phyloP scores from a whole-genome alignment of 352 stramenopile species.

The Phytopythium kandeliae region DNA sequence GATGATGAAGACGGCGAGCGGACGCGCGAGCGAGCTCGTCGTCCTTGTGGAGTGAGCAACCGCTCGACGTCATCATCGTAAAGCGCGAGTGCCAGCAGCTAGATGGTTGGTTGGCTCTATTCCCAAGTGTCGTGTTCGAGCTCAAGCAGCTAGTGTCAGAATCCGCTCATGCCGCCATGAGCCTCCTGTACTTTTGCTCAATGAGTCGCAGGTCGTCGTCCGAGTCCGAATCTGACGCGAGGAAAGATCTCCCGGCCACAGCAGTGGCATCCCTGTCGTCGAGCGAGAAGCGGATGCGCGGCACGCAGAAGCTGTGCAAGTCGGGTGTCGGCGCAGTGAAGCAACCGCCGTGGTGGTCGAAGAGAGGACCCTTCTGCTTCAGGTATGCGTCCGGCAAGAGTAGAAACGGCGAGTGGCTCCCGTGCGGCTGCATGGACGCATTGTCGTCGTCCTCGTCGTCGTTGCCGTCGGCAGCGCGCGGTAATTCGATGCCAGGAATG shows the following conservation, averaged over 20 bases:
- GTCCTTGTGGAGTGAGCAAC: not conserved
- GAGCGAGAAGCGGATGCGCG: constrained; percentile 59
- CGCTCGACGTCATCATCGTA: not conserved
- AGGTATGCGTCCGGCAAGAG: constrained; percentile 43
- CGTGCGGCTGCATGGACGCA: not conserved
- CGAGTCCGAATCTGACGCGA: constrained; percentile 51
- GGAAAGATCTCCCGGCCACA: not conserved
- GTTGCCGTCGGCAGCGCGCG: not conserved
- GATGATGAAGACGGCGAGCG: not conserved
- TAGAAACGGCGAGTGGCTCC: constrained; percentile 4
- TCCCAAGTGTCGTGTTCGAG: not conserved
- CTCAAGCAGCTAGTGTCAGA: no score
- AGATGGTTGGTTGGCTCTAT: no score
- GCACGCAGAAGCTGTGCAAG: constrained; percentile 72
- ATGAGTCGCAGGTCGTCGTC: constrained; percentile 71
- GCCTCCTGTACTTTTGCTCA: constrained; percentile 64
- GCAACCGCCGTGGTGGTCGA: constrained; percentile 43
- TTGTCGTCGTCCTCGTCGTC: constrained; percentile 13
- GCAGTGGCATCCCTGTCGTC: not conserved
- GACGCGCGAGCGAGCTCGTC: not conserved
- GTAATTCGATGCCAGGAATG: not conserved
- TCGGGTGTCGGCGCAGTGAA: constrained; percentile 42
- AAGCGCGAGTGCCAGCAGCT: not conserved
- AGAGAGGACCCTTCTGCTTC: constrained; percentile 32
- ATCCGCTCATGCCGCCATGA: constrained; percentile 35